These are phyloP conservation scores for Pythium sukuiense DNA, from an alignment of 352 stramenopile genomes.

Conservation along the genomic window DNA sequence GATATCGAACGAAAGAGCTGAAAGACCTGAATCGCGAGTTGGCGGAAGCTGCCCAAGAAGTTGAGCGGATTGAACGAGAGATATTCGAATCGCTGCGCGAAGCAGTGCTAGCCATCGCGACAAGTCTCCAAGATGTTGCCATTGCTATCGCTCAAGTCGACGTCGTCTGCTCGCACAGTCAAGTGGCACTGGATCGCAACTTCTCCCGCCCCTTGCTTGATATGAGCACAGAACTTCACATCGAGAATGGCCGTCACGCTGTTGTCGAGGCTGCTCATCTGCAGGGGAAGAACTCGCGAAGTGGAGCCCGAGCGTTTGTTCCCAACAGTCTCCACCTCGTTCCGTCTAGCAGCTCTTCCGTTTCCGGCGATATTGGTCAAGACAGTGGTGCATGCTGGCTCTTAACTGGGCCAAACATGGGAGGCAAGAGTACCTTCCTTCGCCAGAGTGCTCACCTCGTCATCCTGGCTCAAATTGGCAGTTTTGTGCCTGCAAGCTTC, in stretches of 20 bases:
- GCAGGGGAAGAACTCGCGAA: conserved; percentile 44
- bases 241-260: conserved; percentile 63
- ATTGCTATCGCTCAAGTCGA: conserved; percentile 55
- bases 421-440: conserved; percentile 86
- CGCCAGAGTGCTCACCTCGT: conserved; percentile 78
- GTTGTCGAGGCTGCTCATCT: conserved; percentile 69
- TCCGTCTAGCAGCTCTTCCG: neutral
- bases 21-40: conserved; percentile 60
- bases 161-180: conserved; percentile 63
- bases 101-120: conserved; percentile 33
- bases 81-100: conserved; percentile 51
- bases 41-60: conserved; percentile 53
- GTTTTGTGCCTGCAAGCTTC: conserved; percentile 77
- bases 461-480: conserved; percentile 78
- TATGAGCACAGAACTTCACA: conserved; percentile 54
- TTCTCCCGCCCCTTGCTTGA: conserved; percentile 63
- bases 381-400: conserved; percentile 56
- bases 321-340: conserved; percentile 72
- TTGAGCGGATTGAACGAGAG: conserved; percentile 50
- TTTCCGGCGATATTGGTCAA: neutral
- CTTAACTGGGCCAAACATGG: conserved; percentile 89
- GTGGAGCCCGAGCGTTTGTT: conserved; percentile 55
- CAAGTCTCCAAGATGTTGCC: conserved; percentile 49
- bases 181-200: conserved; percentile 62
- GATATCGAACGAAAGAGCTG: conserved; percentile 68